Conservation (phyloP, 2,329 filamentous ascomycete species). For the Cercospora zeae-maydis region DNA sequence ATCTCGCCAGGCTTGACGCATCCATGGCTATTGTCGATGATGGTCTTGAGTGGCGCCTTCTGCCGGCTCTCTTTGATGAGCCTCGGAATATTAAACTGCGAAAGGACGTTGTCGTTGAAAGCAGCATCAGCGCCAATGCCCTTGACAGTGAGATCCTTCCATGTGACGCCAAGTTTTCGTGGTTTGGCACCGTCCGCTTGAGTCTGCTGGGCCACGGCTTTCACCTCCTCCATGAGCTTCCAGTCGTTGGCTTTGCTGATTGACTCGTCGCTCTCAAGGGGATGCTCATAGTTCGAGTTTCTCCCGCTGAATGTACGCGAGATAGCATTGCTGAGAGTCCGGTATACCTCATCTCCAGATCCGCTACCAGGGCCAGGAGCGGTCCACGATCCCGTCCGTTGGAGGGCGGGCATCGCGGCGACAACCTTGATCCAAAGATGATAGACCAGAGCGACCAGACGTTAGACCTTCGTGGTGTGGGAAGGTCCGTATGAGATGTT, state of each 20-base stretch:
- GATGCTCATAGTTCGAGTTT: constrained; percentile 3
- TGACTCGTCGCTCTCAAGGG: constrained; percentile 12
- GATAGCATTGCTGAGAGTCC: constrained; percentile 21
- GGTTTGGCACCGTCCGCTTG: constrained; percentile 47
- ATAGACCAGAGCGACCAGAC: constrained; percentile 9
- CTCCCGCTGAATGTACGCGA: constrained; percentile 16
- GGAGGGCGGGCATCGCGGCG: constrained; percentile 3
- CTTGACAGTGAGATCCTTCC: constrained; percentile 62
- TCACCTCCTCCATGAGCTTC: constrained; percentile 50
- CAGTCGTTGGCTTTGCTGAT: constrained; percentile 45
- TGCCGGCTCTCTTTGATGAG: constrained; percentile 41
- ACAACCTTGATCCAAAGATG: constrained; percentile 1
- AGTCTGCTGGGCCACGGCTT: constrained; percentile 44
- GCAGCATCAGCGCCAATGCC: constrained; percentile 60
- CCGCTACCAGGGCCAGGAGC: constrained; percentile 18
- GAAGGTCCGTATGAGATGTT: constrained; percentile 1
- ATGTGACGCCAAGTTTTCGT: constrained; percentile 60
- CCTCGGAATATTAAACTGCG: constrained; percentile 50
- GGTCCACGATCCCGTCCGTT: constrained; percentile 13
- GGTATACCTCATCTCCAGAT: constrained; percentile 21
- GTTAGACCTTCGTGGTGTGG: background rate
- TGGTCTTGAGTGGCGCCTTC: constrained; percentile 58
- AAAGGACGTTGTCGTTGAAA: constrained; percentile 58
- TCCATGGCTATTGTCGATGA: constrained; percentile 59
- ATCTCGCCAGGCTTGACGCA: constrained; percentile 62